Evolutionary conservation across 495 filamentous ascomycete genomes (phyloP), one percentile per base, ranked within the genome.

Genomic region (Penicillium desertorum): DNA sequence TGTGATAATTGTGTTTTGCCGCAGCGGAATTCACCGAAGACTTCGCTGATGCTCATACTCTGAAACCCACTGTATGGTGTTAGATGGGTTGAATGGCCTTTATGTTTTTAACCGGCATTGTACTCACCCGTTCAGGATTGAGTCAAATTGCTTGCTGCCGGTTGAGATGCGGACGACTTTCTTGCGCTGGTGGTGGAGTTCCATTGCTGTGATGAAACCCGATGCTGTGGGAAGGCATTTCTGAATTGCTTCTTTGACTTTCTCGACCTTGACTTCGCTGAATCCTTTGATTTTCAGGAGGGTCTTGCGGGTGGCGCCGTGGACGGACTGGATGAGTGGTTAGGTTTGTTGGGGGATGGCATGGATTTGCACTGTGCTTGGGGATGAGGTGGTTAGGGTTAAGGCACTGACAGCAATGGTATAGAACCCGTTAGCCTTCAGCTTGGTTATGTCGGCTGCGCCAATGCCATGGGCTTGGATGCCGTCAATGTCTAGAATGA

Each of bases 261-360:
- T 91, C 56, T 91, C 89, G 12, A 91, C 89, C 70, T 91, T 91
- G 63, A 86, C 78, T 64, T 92, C 89, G 53, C 86, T 90, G 71
- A 91, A 90, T 7, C 88, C 88, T 66, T 88, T 89, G 67, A 91
- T 89, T 67, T 87, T 90, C 54, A 86, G 69, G 32, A 91, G 77
- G 29, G 76, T 85, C 59, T 79, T 83, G 37, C 85, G 79, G 6
- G 86, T 89, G 17, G 86, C 83, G 17, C 80, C 76, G 61, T 88
- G 81, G 39, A 90, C 83, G 45, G 84, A 82, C 88, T 88, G 52
- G 19, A 50, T 7, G 23, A 22, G 12, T 54, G 16, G 11, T 39
- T 43, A 37, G 22, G 23, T 58, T 22, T 9, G 22, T 32, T 17
- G 49, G 44, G 7, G 22, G 22, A 11, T 51, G 27, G 50, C 48